Evolutionary conservation across 345 rosid genomes (phyloP), one percentile per base, ranked within the genome.

Genomic region (Turnera subulata): DNA sequence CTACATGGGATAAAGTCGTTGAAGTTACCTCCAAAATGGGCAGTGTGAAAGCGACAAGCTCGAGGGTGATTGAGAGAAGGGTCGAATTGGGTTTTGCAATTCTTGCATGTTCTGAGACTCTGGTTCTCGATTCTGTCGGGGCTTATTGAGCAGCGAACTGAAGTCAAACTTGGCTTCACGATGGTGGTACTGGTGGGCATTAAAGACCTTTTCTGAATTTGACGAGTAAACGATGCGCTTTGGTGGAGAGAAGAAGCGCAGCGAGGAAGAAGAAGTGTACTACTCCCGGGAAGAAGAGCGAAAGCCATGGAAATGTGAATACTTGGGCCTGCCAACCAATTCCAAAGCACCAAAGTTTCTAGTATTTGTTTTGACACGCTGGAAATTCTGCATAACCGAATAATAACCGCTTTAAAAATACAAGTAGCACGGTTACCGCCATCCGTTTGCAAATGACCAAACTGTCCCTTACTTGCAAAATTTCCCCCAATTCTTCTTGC

Each of bases 21-120:
- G 2, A 23, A 5, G n/a, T 62, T 72, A 88, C 98, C 98, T 74
- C 95, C 98, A 55, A 76, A 92, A 84, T 88, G 98, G 52, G 95
- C 89, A 32, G 93, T 78, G 83, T 92, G 98, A 72, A 83, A 88
- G 63, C 65, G 78, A 62, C 98, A 92, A 58, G 95, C 89, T 1
- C 69, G 79, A 51, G 91, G 87, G 71, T 84, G 72, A 61, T 92
- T 92, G 61, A 76, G 77, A 51, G 74, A 71, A 70, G 87, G 90
- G 65, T 91, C 87, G 78, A 88, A 91, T 44, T 84, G 98, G 81
- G 82, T 71, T 77, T 92, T 92, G 88, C 96, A 91, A 42, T 77
- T 82, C 83, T 79, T 84, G 78, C 98, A 88, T n/a, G 98, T 91
- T 73, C 78, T 78, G 37, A 74, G 73, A 47, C 45, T 59, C 20